phyloP scores from a whole-genome alignment of 192 early-diverging fungal genomes.

The Chytriomyces hyalinus region DNA sequence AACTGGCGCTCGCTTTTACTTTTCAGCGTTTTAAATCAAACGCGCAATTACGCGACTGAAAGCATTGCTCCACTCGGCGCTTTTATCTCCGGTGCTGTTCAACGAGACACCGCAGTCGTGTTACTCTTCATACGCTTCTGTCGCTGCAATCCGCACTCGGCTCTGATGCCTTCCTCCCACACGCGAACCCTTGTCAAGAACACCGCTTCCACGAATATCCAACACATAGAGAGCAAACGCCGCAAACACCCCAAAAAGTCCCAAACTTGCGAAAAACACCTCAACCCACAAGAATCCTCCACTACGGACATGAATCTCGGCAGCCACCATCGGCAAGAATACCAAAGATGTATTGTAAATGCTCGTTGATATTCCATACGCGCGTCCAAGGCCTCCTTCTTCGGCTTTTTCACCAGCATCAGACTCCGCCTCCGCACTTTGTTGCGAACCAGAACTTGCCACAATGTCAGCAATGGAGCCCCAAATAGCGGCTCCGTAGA shows the following conservation, averaged over 20 bases:
- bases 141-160: too few relatives aligned
- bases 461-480: slow-evolving; percentile 62
- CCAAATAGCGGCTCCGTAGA: slow-evolving; percentile 69
- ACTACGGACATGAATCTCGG: slow-evolving; percentile 47
- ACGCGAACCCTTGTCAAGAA: slow-evolving; percentile 9
- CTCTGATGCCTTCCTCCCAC: too few relatives aligned
- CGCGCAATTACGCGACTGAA: too few relatives aligned
- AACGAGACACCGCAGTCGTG: too few relatives aligned
- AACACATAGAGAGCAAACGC: not conserved
- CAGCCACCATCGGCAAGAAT: slow-evolving; percentile 54
- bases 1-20: too few relatives aligned
- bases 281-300: slow-evolving; percentile 49
- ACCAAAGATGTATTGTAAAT: slow-evolving; percentile 55
- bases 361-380: slow-evolving; percentile 55
- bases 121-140: too few relatives aligned
- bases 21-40: too few relatives aligned
- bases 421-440: not conserved
- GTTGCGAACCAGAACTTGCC: not conserved
- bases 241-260: slow-evolving; percentile 25
- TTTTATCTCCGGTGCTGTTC: too few relatives aligned
- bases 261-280: slow-evolving; percentile 54
- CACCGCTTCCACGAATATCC: slow-evolving; percentile 13
- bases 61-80: too few relatives aligned
- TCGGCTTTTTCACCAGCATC: not conserved
- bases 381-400: slow-evolving; percentile 40